Evolutionary conservation across 1,284 basidiomycete genomes (phyloP).

Genomic region (Cryptococcus sp.): DNA sequence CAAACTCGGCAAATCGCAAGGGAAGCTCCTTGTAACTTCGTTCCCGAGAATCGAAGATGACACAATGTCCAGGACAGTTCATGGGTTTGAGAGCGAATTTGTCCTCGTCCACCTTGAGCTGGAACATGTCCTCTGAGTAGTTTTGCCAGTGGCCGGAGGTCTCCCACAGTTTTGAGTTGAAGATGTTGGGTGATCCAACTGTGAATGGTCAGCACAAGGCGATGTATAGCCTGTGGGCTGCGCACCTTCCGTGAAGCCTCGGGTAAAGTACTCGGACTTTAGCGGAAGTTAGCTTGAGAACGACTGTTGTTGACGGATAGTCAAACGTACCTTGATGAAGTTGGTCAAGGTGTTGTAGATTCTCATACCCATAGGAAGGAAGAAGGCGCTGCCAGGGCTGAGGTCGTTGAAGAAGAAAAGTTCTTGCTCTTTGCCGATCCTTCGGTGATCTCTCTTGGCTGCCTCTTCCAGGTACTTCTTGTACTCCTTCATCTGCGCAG

Average conservation of each 20-base stretch:
- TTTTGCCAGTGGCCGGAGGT: constrained; percentile 99
- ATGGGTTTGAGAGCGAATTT: constrained; percentile 94
- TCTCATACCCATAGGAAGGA: constrained; percentile 93
- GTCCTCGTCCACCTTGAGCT: constrained; percentile 92
- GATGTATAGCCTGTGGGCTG: not conserved
- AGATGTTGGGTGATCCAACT: constrained; percentile 99
- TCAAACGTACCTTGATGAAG: constrained; percentile 72
- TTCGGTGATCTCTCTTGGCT: constrained; percentile 94
- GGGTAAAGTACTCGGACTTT: constrained; percentile 56
- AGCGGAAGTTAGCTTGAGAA: not conserved
- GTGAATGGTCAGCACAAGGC: constrained; percentile 5
- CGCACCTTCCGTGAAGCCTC: constrained; percentile 56
- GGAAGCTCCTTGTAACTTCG: constrained; percentile 95
- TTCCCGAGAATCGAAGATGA: constrained; percentile 94
- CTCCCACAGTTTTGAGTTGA: constrained; percentile 95
- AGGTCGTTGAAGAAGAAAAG: constrained; percentile 98
- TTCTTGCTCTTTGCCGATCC: constrained; percentile 96
- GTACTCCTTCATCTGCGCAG: constrained; percentile 93
- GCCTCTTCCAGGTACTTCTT: constrained; percentile 96
- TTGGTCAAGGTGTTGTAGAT: constrained; percentile 96
- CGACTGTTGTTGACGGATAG: too few species aligned
- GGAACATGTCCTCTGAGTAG: constrained; percentile 97
- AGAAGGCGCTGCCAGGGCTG: constrained; percentile 94
- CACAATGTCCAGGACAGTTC: constrained; percentile 98
- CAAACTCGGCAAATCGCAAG: constrained; percentile 97